A percentile compares a stretch with the other conserved stretches of the same genome.
Evolutionary conservation across 2,329 filamentous ascomycete species (phyloP).

Genomic region (Trichoderma aggressivum): DNA sequence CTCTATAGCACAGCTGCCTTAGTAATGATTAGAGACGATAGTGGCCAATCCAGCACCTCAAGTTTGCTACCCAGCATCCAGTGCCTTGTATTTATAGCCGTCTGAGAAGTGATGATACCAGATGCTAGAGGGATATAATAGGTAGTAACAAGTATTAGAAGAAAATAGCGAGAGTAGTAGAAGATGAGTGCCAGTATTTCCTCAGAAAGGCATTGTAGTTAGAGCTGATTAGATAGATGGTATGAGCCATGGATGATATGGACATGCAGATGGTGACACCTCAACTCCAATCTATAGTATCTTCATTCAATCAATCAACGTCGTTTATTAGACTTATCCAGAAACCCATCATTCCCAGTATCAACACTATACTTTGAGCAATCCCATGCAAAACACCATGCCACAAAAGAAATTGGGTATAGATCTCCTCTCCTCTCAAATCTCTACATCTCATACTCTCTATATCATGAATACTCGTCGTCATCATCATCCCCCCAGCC

Average conservation of each 20-base stretch:
- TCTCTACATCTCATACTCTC: not conserved
- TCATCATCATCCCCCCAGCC: constrained; percentile 28
- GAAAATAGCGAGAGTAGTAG: too few relatives aligned
- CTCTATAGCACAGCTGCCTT: not conserved
- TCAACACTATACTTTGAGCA: not conserved
- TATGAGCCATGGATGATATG: not conserved
- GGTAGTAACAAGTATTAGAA: not conserved
- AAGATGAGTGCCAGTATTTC: not conserved
- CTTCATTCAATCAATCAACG: not conserved
- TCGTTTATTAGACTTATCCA: too few relatives aligned
- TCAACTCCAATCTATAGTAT: not conserved
- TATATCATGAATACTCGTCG: constrained; percentile 5
- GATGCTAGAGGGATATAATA: not conserved
- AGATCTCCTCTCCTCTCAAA: not conserved
- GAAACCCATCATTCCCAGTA: too few relatives aligned
- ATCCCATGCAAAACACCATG: not conserved
- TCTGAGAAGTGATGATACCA: not conserved
- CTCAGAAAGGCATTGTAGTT: not conserved
- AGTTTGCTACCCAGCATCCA: too few relatives aligned
- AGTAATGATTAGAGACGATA: not conserved
- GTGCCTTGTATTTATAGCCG: too few relatives aligned
- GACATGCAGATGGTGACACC: not conserved
- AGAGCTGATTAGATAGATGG: not conserved
- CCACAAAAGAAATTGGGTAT: constrained; percentile 1
- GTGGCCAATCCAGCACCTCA: not conserved